Evolutionary conservation across 2,329 filamentous ascomycete genomes (phyloP).

Genomic region (Akanthomyces dipterigenus): DNA sequence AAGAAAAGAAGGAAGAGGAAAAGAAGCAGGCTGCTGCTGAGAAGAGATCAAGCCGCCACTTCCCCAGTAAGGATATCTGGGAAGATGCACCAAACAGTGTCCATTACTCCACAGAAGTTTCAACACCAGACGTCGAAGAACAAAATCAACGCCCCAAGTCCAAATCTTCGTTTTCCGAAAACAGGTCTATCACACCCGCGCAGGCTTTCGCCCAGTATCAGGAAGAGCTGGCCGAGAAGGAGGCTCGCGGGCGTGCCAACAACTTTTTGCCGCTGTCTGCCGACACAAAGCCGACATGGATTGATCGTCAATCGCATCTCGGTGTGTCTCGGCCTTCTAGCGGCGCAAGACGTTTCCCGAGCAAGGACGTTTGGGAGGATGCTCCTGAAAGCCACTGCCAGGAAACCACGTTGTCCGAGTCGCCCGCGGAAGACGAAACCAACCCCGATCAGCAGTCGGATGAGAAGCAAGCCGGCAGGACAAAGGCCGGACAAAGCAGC

Average conservation of each 20-base stretch:
- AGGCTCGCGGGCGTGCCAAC: conserved; percentile 22
- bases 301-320: conserved; percentile 42
- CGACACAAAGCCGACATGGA: conserved; percentile 36
- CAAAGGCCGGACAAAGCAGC: conserved; percentile 24
- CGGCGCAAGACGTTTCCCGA: conserved; percentile 71
- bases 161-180: conserved; percentile 20
- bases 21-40: conserved; percentile 32
- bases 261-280: conserved; percentile 21
- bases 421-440: conserved; percentile 21
- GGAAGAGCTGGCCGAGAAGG: conserved; percentile 37
- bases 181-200: conserved; percentile 47
- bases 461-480: conserved; percentile 14
- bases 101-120: conserved; percentile 73
- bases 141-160: conserved; percentile 32
- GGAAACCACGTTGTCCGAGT: conserved; percentile 60
- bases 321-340: conserved; percentile 45
- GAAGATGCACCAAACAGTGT: conserved; percentile 88
- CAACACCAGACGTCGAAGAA: conserved; percentile 56
- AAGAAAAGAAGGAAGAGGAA: conserved; percentile 54
- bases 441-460: background rate
- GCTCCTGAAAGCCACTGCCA: conserved; percentile 75
- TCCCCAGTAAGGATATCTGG: conserved; percentile 95
- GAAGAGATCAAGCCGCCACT: conserved; percentile 57
- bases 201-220: conserved; percentile 61
- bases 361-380: conserved; percentile 92